Percentiles rank a stretch among this genome's conserved stretches.
These are phyloP conservation scores for Rhodotorula glutinis DNA, from an alignment of 1,284 basidiomycete genomes.

Conservation along the genomic window DNA sequence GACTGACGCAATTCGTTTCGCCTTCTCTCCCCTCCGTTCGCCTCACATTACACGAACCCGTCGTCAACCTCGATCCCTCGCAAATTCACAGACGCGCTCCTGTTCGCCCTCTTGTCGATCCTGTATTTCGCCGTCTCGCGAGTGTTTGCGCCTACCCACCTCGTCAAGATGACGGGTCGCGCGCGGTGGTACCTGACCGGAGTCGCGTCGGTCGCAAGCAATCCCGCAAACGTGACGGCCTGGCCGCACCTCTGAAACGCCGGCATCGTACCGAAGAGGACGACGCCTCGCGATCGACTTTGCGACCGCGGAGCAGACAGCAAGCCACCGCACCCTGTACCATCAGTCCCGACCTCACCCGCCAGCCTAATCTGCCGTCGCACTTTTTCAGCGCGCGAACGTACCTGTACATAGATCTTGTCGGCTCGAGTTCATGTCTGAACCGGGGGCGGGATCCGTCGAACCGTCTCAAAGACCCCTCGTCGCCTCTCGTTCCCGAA, in stretches of 20 bases:
- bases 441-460: too few relatives aligned
- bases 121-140: constrained; percentile 9
- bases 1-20: too few relatives aligned
- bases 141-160: constrained; percentile 1
- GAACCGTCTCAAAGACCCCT: too few relatives aligned
- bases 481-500: too few relatives aligned
- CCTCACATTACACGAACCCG: too few relatives aligned
- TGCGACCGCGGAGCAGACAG: too few relatives aligned
- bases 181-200: constrained; percentile 9
- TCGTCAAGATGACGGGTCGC: background rate
- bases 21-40: background rate
- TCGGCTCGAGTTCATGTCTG: background rate
- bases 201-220: background rate
- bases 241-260: background rate
- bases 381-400: background rate
- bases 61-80: too few relatives aligned
- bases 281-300: too few relatives aligned
- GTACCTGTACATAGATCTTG: background rate
- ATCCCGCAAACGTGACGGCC: background rate
- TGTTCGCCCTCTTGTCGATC: constrained; percentile 5
- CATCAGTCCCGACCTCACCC: too few relatives aligned
- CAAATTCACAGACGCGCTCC: constrained; percentile 4
- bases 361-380: background rate
- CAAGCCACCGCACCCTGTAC: too few relatives aligned
- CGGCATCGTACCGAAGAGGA: too few relatives aligned